These are phyloP conservation scores for Cucurbita maxima DNA, from an alignment of 306 rosid species.

Conservation along the genomic window DNA sequence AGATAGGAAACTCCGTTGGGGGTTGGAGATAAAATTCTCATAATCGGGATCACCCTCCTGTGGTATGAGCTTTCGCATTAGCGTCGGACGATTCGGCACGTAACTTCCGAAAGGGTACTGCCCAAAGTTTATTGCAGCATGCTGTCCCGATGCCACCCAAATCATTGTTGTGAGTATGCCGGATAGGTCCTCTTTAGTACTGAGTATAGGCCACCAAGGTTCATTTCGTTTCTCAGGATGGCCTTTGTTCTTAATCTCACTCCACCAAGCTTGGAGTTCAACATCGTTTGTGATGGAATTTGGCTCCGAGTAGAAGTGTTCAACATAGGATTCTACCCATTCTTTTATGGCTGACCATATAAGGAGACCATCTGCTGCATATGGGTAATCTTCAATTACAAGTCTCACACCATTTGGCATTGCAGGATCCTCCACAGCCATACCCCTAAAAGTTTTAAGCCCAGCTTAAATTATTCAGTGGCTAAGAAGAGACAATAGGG, in stretches of 20 bases:
- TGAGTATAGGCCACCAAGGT: slow-evolving; percentile 91
- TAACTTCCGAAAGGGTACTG: slow-evolving; percentile 96
- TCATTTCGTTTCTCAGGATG: slow-evolving; percentile 65
- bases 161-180: slow-evolving; percentile 57
- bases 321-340: slow-evolving; percentile 71
- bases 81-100: slow-evolving; percentile 87
- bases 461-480: not conserved
- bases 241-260: slow-evolving; percentile 69
- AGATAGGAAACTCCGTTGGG: slow-evolving; percentile 55
- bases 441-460: slow-evolving; percentile 44
- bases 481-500: not conserved
- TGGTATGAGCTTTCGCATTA: slow-evolving; percentile 71
- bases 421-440: slow-evolving; percentile 80
- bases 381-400: slow-evolving; percentile 84
- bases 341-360: slow-evolving; percentile 91
- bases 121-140: slow-evolving; percentile 91
- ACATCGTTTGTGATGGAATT: slow-evolving; percentile 29
- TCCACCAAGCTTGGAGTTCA: slow-evolving; percentile 93
- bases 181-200: slow-evolving; percentile 51
- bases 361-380: slow-evolving; percentile 85
- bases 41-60: slow-evolving; percentile 47
- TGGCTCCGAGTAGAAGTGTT: slow-evolving; percentile 52
- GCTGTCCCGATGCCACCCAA: slow-evolving; percentile 93
- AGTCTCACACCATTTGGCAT: slow-evolving; percentile 66
- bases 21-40: slow-evolving; percentile 51